These are phyloP conservation scores for Golubevia pallescens DNA, from an alignment of 1,284 basidiomycete genomes.

Conservation along the genomic window DNA sequence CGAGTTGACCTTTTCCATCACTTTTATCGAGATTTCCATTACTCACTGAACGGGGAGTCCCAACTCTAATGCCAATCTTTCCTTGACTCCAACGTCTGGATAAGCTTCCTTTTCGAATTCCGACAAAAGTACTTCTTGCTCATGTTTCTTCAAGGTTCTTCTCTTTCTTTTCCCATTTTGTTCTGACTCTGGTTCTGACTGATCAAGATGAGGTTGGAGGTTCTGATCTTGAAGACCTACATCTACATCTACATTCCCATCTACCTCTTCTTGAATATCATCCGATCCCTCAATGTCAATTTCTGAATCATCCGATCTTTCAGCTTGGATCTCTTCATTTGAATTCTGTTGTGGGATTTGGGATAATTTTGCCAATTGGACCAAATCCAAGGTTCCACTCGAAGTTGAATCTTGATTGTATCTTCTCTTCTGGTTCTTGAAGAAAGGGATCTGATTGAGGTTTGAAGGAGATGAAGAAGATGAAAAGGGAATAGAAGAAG, in stretches of 20 bases:
- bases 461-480: no score
- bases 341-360: not conserved
- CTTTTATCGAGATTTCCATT: no score
- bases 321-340: not conserved
- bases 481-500: no score
- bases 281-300: not conserved
- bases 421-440: no score
- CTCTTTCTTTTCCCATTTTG: not conserved
- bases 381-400: not conserved
- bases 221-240: not conserved
- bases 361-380: not conserved
- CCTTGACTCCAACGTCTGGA: not conserved
- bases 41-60: no score
- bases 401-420: not conserved
- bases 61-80: no score
- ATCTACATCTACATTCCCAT: not conserved
- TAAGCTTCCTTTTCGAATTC: not conserved
- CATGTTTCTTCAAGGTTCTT: not conserved
- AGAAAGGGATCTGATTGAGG: no score
- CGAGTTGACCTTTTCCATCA: no score
- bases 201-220: no score
- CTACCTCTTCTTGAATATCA: not conserved
- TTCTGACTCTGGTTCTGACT: not conserved
- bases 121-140: not conserved
- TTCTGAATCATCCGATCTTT: not conserved